Evolutionary conservation across 2,329 filamentous ascomycete genomes (phyloP).

Genomic region (Fonsecaea erecta): DNA sequence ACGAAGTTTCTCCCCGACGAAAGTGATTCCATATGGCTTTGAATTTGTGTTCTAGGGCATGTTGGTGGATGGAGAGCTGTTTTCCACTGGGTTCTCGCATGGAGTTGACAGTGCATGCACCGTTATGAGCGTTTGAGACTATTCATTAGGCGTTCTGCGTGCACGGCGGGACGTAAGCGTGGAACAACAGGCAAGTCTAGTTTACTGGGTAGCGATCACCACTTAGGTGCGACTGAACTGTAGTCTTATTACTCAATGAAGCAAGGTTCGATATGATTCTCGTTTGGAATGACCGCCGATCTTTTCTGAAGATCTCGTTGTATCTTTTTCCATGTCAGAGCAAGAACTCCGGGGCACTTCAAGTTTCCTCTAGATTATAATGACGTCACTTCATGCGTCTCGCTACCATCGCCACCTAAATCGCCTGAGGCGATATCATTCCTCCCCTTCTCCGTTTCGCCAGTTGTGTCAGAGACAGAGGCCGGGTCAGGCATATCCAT

Average conservation of each 20-base stretch:
- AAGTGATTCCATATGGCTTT: background rate
- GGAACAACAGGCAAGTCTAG: background rate
- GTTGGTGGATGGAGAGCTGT: background rate
- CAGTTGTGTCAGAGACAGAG: background rate
- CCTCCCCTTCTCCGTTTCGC: slow-evolving; percentile 10
- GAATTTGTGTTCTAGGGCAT: background rate
- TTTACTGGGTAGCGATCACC: background rate
- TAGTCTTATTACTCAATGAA: background rate
- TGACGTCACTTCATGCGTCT: background rate
- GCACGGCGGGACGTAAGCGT: background rate
- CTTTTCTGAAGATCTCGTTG: background rate
- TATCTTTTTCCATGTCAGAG: background rate
- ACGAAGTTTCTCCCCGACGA: background rate
- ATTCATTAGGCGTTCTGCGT: background rate
- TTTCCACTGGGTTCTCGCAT: background rate
- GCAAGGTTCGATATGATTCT: background rate
- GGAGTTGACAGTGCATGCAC: background rate
- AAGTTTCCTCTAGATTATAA: background rate
- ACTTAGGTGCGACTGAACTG: background rate
- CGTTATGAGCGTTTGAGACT: background rate
- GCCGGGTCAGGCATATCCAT: slow-evolving; percentile 12
- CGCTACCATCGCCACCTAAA: background rate
- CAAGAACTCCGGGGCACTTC: too few relatives aligned
- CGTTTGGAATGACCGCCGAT: background rate
- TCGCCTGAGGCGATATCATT: background rate